Percentiles rank a stretch among this genome's conserved stretches.
Evolutionary conservation across 2,329 filamentous ascomycete species (phyloP).

Genomic region (Xenosphaeropsis pyriputrescens): DNA sequence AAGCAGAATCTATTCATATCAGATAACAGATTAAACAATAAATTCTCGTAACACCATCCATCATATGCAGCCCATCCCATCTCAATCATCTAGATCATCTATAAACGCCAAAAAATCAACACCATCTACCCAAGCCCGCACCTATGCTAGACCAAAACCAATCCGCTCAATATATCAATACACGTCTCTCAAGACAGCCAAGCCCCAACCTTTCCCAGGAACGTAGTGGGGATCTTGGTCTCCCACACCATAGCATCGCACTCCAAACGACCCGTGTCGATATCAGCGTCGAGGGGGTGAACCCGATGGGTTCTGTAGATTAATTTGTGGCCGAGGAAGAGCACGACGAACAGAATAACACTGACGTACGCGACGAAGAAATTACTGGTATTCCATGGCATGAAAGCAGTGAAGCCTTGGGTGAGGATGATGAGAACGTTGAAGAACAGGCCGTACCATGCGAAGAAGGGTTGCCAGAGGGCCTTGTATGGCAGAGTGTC

Average conservation of each 20-base stretch:
- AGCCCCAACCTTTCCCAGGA: constrained; percentile 15
- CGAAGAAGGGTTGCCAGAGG: constrained; percentile 46
- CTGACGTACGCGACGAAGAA: constrained; percentile 55
- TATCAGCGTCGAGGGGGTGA: constrained; percentile 22
- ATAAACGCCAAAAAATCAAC: no score
- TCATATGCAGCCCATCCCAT: no score
- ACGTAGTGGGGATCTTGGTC: constrained; percentile 15
- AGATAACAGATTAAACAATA: no score
- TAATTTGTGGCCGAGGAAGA: constrained; percentile 46
- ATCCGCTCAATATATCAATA: no score
- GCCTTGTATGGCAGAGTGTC: constrained; percentile 44
- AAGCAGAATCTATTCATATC: no score
- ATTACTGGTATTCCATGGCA: constrained; percentile 40
- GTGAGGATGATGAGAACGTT: constrained; percentile 49
- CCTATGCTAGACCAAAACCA: no score
- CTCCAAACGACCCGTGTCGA: constrained; percentile 23
- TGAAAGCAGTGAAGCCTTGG: constrained; percentile 55
- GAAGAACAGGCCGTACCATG: constrained; percentile 52
- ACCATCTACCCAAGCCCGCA: no score
- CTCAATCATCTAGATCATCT: no score
- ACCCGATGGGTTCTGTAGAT: constrained; percentile 21
- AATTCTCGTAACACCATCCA: no score
- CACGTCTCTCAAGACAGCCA: constrained; percentile 6
- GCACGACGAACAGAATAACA: constrained; percentile 43
- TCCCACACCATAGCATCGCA: constrained; percentile 21